Percentiles rank a stretch among this genome's conserved stretches.
Evolutionary conservation across 192 early-diverging fungal genomes (phyloP).

Genomic region (Podila clonocystis): DNA sequence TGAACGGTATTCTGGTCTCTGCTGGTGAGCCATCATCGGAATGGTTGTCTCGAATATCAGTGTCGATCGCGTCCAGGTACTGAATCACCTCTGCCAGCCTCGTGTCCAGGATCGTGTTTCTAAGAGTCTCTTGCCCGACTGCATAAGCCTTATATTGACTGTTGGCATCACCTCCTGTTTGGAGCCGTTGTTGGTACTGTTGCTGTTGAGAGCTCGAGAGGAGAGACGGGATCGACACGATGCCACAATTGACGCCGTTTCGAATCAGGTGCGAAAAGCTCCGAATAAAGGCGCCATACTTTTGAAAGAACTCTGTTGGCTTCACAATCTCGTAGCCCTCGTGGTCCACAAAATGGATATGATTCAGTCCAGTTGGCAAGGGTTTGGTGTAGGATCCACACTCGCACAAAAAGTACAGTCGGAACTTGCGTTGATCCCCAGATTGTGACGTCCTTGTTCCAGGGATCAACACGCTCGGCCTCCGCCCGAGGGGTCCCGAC

Average conservation of each 20-base stretch:
- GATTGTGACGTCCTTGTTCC: not conserved
- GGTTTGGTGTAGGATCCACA: slow-evolving; percentile 22
- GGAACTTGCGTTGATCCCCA: slow-evolving; percentile 18
- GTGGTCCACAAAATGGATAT: slow-evolving; percentile 33
- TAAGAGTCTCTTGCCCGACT: slow-evolving; percentile 16
- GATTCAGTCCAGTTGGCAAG: slow-evolving; percentile 15
- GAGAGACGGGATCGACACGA: slow-evolving; percentile 23
- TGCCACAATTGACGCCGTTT: slow-evolving; percentile 22
- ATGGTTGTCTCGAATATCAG: not conserved
- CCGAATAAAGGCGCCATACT: slow-evolving; percentile 25
- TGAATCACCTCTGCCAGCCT: slow-evolving; percentile 24
- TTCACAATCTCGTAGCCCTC: slow-evolving; percentile 30
- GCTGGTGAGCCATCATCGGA: not conserved
- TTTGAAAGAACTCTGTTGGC: slow-evolving; percentile 33
- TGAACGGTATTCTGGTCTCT: not conserved
- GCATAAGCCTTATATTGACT: slow-evolving; percentile 2
- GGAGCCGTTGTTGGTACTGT: slow-evolving; percentile 8
- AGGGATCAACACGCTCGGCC: not conserved
- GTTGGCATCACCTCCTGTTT: slow-evolving; percentile 3
- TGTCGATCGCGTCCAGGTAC: slow-evolving; percentile 24
- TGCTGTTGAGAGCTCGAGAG: not conserved
- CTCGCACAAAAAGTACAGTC: slow-evolving; percentile 35
- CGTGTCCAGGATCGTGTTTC: slow-evolving; percentile 25
- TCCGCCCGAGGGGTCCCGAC: not conserved
- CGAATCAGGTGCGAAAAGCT: slow-evolving; percentile 32